Evolutionary conservation across 768 basidiomycete genomes (phyloP).

Genomic region (Boletus tylopilopsis): DNA sequence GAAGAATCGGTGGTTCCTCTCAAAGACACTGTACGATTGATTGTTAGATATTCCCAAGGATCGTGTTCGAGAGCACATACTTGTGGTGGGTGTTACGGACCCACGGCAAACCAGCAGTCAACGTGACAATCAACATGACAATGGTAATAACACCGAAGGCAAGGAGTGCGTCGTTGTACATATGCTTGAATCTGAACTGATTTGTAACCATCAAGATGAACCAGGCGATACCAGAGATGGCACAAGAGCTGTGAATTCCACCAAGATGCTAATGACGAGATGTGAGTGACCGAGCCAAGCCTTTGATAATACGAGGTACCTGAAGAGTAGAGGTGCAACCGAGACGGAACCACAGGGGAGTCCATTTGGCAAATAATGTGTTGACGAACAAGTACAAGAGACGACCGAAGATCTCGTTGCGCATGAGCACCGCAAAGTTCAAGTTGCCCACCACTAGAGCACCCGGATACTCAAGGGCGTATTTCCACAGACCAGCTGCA

Average conservation of each 20-base stretch:
- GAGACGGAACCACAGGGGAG: conserved; percentile 67
- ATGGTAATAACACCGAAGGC: conserved; percentile 59
- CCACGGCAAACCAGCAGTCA: conserved; percentile 72
- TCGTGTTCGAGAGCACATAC: conserved; percentile 36
- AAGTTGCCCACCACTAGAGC: conserved; percentile 75
- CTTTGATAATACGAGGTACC: conserved; percentile 29
- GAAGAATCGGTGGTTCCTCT: conserved; percentile 75
- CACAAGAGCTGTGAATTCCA: conserved; percentile 77
- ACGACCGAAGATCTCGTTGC: conserved; percentile 84
- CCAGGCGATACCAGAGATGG: conserved; percentile 67
- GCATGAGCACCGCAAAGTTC: conserved; percentile 66
- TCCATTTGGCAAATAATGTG: conserved; percentile 79
- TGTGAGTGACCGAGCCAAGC: conserved; percentile 4
- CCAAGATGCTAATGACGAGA: conserved; percentile 56
- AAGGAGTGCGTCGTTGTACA: conserved; percentile 54
- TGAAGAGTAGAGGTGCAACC: conserved; percentile 72
- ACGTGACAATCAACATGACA: conserved; percentile 52
- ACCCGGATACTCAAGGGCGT: conserved; percentile 61
- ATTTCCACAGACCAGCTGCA: conserved; percentile 60
- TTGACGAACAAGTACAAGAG: conserved; percentile 67
- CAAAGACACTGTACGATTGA: conserved; percentile 54
- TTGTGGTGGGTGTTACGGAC: conserved; percentile 79
- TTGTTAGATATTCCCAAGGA: background rate
- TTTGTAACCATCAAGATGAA: conserved; percentile 58
- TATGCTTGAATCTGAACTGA: conserved; percentile 46